Conservation (phyloP, 148 eudicot genomes). For the Diospyros lotus region DNA sequence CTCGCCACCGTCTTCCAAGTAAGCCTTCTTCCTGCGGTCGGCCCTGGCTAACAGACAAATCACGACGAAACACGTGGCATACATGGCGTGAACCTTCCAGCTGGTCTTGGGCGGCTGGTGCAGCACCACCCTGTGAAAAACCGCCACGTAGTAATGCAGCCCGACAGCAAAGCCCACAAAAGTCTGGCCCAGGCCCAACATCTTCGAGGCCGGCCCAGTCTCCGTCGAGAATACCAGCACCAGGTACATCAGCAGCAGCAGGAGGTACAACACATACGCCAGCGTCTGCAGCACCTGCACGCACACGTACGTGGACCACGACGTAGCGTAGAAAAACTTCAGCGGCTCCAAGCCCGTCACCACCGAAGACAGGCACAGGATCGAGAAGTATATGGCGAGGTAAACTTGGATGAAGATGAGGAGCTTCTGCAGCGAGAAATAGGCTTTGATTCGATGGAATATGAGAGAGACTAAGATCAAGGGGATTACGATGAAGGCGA, state of each 20-base stretch:
- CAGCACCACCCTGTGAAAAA: slow-evolving; percentile 77
- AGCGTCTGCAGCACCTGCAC: slow-evolving; percentile 77
- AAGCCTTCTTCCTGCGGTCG: slow-evolving; percentile 86
- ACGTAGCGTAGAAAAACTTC: slow-evolving; percentile 74
- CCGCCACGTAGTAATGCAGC: slow-evolving; percentile 84
- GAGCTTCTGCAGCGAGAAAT: slow-evolving; percentile 72
- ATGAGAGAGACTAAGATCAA: slow-evolving; percentile 63
- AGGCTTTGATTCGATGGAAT: slow-evolving; percentile 60
- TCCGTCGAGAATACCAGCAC: slow-evolving; percentile 74
- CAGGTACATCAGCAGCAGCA: slow-evolving; percentile 64
- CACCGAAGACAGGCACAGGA: slow-evolving; percentile 57
- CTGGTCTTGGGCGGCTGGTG: slow-evolving; percentile 77
- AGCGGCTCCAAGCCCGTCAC: slow-evolving; percentile 82
- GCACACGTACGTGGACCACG: slow-evolving; percentile 64
- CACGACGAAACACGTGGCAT: slow-evolving; percentile 82
- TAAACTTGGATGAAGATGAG: slow-evolving; percentile 76
- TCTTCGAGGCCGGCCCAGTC: slow-evolving; percentile 47
- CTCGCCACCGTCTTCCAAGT: slow-evolving; percentile 62
- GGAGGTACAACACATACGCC: slow-evolving; percentile 60
- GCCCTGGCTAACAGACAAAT: slow-evolving; percentile 64
- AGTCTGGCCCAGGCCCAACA: slow-evolving; percentile 74
- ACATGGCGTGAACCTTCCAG: slow-evolving; percentile 82
- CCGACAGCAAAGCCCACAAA: slow-evolving; percentile 85
- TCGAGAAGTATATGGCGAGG: slow-evolving; percentile 70
- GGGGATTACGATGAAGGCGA: slow-evolving; percentile 63